Evolutionary conservation across 2,329 filamentous ascomycete species (phyloP), one percentile per base, ranked within the genome.

Genomic region (Zymoseptoria pseudotritici): DNA sequence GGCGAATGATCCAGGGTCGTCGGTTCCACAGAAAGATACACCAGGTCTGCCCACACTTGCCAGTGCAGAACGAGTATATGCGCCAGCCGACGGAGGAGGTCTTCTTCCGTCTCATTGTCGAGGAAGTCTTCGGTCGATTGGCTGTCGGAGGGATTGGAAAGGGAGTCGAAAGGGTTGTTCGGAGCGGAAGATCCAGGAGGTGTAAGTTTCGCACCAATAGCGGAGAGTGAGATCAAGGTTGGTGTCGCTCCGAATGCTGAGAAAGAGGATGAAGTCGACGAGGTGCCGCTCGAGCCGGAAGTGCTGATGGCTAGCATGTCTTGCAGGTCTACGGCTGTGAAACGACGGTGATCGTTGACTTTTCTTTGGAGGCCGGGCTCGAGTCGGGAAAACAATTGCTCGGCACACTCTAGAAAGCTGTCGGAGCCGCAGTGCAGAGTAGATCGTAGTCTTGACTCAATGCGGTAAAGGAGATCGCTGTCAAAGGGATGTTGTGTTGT

Each of bases 1-100:
- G 36, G 36, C 36, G 36, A n/a, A 46, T n/a, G 36, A 46, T 46
- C 17, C 36, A n/a, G 17, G 13, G 13, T 17, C 13, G 36, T 46
- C 10, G 58, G 53, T 29, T 56, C 46, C 11, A 55, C 58, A 6
- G 65, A 63, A 9, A 70, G 64, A 71, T 96, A 96, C 11, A 88
- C 85, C 57, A 96, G 78, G 2, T 84, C 83, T 1, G 84, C 83
- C 91, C 92, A 97, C 2, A 96, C 88, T 54, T 90, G 83, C 91
- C 92, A 97, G 74, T 97, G 91, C 22, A 97, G 77, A 5, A 94
- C 81, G 13, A 89, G 86, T 52, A 97, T 84, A 70, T 97, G 93
- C 5, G 90, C 87, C 55, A 96, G 80, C 53, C 90, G 85, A 52
- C 86, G 87, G 0, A 90, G 85, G 72, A 96, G 84, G 60, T 91